Evolutionary conservation across 78 protist genomes (phyloP), one percentile per base, ranked within the genome.

Genomic region (Dictyostelium intermedium): DNA sequence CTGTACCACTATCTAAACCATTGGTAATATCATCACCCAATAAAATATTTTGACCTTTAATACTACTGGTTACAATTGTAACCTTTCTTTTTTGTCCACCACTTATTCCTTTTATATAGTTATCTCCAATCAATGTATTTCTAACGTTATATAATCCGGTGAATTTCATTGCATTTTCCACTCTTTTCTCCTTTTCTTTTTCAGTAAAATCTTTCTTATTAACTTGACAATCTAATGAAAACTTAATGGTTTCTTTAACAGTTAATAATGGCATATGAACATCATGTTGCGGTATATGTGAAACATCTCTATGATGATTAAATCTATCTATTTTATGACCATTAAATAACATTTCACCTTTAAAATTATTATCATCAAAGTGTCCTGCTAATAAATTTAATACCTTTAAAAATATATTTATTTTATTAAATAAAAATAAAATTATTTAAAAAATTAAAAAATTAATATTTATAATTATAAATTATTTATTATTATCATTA

Each of bases 171-270:
- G 39, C 66, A n/a, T 37, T 56, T 45, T 87, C 92, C 14, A 87
- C 83, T 39, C 83, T 69, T 35, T 74, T 39, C 5, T 41, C 5
- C 5, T 41, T 41, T 41, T 41, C 2, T 41, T 25, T 77, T 25
- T 9, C 77, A 43, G 9, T 87, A 45, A n/a, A n/a, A n/a, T n/a
- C 45, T 50, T 74, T 34, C 1, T 70, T 53, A 43, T 77, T 72
- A 30, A 16, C 72, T 81, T 77, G 83, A n/a, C 92, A 74, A 61
- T 81, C 73, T 13, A 70, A 30, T 16, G 84, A 73, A 34, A 87
- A 87, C 39, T 50, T 66, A 3, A 87, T 7, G 0, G 92, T 87
- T 47, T 87, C 92, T 56, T 87, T 87, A 18, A 87, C 84, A 1
- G 92, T 87, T n/a, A 87, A 25, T 16, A 30, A 14, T 7, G 92